phyloP scores from a whole-genome alignment of 139 green algal genomes.

The Chlamydomonas sphaeroides region DNA sequence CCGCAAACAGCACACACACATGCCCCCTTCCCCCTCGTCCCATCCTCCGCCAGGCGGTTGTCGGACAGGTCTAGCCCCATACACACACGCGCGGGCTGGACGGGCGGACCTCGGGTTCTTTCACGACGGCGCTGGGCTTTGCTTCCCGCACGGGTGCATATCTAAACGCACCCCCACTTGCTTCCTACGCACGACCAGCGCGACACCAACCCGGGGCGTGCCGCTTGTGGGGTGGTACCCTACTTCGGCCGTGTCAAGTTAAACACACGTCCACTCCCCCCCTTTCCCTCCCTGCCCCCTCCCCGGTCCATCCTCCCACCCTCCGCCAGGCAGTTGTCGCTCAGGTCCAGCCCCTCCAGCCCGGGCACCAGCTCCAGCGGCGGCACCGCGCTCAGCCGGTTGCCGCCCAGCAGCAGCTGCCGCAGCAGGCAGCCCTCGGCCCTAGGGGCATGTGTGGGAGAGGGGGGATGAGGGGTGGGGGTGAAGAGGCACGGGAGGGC shows the following conservation, averaged over 20 bases:
- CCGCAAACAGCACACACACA: no score
- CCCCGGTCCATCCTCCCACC: neutral
- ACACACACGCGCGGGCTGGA: no score
- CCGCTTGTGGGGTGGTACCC: neutral
- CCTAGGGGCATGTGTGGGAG: neutral
- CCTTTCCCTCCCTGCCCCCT: neutral
- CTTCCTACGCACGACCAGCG: neutral
- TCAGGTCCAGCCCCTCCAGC: constrained; percentile 12
- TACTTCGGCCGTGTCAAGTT: neutral
- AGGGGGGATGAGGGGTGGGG: neutral
- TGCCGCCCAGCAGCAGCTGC: constrained; percentile 27
- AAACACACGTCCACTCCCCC: no score
- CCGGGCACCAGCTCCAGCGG: constrained; percentile 30
- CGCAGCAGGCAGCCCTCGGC: constrained; percentile 20
- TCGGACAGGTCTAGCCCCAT: no score
- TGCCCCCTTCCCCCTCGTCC: no score
- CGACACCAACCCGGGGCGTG: no score
- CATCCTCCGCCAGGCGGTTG: no score
- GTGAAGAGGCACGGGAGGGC: no score
- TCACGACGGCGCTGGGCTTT: no score
- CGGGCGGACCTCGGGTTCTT: no score
- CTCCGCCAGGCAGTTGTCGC: neutral
- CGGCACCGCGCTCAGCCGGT: constrained; percentile 10
- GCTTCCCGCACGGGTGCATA: no score
- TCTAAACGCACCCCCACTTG: neutral